Percentiles rank a stretch among this genome's conserved stretches.
Evolutionary conservation across 208 protist species (phyloP).

Genomic region (Tetramitus jugosus): DNA sequence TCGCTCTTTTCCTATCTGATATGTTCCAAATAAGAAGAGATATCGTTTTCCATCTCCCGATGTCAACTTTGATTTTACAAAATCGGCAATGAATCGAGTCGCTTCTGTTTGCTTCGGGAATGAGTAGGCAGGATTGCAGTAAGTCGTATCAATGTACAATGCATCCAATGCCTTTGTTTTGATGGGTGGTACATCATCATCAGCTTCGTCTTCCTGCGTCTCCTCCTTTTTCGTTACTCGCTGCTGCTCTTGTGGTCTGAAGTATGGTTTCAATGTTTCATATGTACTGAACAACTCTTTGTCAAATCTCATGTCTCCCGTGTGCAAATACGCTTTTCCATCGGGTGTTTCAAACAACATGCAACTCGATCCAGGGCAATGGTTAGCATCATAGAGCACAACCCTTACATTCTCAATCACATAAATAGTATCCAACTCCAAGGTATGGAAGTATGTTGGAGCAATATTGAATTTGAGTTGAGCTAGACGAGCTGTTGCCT

Average conservation of each 20-base stretch:
- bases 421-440: too few relatives aligned
- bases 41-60: too few relatives aligned
- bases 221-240: neutral
- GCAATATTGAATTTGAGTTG: too few relatives aligned
- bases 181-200: too few relatives aligned
- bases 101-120: conserved; percentile 31
- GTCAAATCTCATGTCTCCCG: conserved; percentile 40
- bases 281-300: neutral
- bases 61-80: conserved; percentile 4
- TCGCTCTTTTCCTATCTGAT: conserved; percentile 25
- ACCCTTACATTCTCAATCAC: neutral
- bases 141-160: conserved; percentile 43
- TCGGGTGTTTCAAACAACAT: conserved; percentile 40
- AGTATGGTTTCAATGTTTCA: neutral
- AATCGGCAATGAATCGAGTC: conserved; percentile 5
- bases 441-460: too few relatives aligned
- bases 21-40: conserved; percentile 20
- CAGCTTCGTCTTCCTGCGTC: too few relatives aligned
- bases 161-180: conserved; percentile 21
- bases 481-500: too few relatives aligned
- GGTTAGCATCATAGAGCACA: conserved; percentile 41
- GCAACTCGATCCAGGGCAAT: conserved; percentile 43
- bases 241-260: neutral
- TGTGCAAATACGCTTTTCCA: conserved; percentile 37
- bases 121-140: conserved; percentile 33